These are phyloP conservation scores for Ilyonectria robusta DNA, from an alignment of 2,329 filamentous ascomycete species.

Conservation along the genomic window DNA sequence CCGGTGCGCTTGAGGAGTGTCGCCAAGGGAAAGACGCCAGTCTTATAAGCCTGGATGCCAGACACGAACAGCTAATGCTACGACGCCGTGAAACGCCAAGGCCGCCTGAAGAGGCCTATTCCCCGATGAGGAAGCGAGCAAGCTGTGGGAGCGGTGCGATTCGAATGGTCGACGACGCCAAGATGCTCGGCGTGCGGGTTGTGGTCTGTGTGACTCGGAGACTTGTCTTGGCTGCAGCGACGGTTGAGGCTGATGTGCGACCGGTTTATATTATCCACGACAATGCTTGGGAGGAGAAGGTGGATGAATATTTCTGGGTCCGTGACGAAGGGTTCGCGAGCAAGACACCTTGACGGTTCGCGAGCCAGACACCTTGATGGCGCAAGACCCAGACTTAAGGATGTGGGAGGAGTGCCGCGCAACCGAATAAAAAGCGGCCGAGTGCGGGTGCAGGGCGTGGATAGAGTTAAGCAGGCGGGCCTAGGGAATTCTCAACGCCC, in stretches of 20 bases:
- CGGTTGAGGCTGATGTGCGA: slow-evolving; percentile 1
- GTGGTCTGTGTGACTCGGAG: slow-evolving; percentile 12
- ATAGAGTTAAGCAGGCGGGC: slow-evolving; percentile 32
- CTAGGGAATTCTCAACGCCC: slow-evolving; percentile 29
- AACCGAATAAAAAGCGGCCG: slow-evolving; percentile 18
- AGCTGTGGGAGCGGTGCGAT: slow-evolving; percentile 40
- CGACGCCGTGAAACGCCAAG: slow-evolving; percentile 42
- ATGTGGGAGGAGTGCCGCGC: slow-evolving; percentile 23
- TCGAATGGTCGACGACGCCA: slow-evolving; percentile 34
- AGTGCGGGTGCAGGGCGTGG: slow-evolving; percentile 12
- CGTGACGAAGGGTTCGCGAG: slow-evolving; percentile 4
- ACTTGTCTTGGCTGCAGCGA: slow-evolving; percentile 27
- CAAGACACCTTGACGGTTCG: slow-evolving; percentile 18
- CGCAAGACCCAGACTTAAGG: slow-evolving; percentile 27
- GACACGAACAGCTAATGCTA: slow-evolving; percentile 1
- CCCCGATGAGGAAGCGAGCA: slow-evolving; percentile 38
- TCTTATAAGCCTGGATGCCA: slow-evolving; percentile 12
- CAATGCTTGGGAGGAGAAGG: background rate
- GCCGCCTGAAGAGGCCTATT: slow-evolving; percentile 29
- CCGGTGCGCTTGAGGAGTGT: background rate
- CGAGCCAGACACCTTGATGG: slow-evolving; percentile 19
- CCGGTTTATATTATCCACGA: slow-evolving; percentile 12
- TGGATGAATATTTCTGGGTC: slow-evolving; percentile 1
- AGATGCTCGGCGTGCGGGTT: slow-evolving; percentile 22
- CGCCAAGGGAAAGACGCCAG: background rate